Conservation (phyloP, 1,139 yeast genomes). For the Candida sp. region DNA sequence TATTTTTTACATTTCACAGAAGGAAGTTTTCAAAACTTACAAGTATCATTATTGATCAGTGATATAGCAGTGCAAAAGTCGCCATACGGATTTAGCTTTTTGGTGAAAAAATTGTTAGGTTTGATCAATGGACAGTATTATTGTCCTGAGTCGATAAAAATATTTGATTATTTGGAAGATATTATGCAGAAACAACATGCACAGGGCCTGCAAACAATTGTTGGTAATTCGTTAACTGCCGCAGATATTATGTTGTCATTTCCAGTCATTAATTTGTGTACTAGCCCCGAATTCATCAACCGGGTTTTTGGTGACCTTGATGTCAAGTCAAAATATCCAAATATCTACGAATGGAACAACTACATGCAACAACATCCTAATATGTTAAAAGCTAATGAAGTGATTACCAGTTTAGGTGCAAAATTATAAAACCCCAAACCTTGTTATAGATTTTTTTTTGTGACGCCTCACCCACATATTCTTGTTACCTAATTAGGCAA, state of each 20-base stretch:
- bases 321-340: slow-evolving; percentile 15
- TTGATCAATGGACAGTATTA: slow-evolving; percentile 26
- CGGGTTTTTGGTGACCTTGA: slow-evolving; percentile 5
- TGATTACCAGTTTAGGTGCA: slow-evolving; percentile 7
- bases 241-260: slow-evolving; percentile 39
- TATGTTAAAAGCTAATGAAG: slow-evolving; percentile 17
- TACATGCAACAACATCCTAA: slow-evolving; percentile 15
- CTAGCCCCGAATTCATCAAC: slow-evolving; percentile 10
- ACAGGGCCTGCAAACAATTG: slow-evolving; percentile 25
- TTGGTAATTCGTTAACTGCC: slow-evolving; percentile 32
- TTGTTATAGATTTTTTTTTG: not conserved
- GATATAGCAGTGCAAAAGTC: slow-evolving; percentile 22
- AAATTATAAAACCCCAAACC: not conserved
- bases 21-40: slow-evolving; percentile 32
- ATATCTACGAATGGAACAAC: slow-evolving; percentile 23
- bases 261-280: slow-evolving; percentile 25
- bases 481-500: slow-evolving; percentile 11
- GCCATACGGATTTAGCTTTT: slow-evolving; percentile 24
- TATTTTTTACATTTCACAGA: slow-evolving; percentile 40
- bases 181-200: slow-evolving; percentile 23
- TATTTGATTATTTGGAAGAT: slow-evolving; percentile 28
- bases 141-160: slow-evolving; percentile 19
- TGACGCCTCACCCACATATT: not conserved
- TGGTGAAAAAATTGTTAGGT: slow-evolving; percentile 21
- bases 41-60: slow-evolving; percentile 30